phyloP scores from a whole-genome alignment of 2,329 filamentous ascomycete species.

The Byssothecium circinans region DNA sequence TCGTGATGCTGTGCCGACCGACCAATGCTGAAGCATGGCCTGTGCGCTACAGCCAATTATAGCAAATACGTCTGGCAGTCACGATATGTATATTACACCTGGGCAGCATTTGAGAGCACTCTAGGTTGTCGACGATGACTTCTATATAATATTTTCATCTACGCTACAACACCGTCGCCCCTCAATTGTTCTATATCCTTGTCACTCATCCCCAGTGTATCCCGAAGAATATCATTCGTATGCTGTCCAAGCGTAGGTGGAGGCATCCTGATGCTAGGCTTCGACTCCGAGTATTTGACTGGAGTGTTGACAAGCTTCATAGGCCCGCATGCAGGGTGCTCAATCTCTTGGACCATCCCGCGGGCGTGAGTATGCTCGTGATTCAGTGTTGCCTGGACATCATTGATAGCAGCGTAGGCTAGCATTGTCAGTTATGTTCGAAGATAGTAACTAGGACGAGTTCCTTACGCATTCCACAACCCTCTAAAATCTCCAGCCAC shows the following conservation, averaged over 20 bases:
- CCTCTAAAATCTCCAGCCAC: conserved; percentile 85
- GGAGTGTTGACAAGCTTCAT: conserved; percentile 93
- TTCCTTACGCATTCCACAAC: conserved; percentile 73
- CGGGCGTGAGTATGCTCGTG: conserved; percentile 79
- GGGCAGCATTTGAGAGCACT: too few species aligned
- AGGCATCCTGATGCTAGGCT: conserved; percentile 71
- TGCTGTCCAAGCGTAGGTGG: conserved; percentile 73
- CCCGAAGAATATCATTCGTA: conserved; percentile 40
- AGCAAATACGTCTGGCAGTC: neutral
- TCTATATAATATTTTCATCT: too few species aligned
- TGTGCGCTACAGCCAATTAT: conserved; percentile 1
- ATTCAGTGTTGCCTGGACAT: conserved; percentile 80
- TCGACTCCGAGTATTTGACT: conserved; percentile 86
- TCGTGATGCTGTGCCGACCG: conserved; percentile 6
- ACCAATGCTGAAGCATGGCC: neutral
- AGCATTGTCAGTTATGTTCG: conserved; percentile 6
- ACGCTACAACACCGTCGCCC: conserved; percentile 40
- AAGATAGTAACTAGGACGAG: neutral
- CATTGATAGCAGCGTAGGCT: conserved; percentile 89
- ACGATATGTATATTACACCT: neutral
- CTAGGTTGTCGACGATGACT: too few species aligned
- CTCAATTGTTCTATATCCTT: conserved; percentile 36
- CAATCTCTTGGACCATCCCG: conserved; percentile 85
- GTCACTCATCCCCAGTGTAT: conserved; percentile 34
- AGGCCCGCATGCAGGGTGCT: conserved; percentile 79